Base-by-base conservation (phyloP, 2,329 filamentous ascomycete species). In the Penicillium sp. region DNA sequence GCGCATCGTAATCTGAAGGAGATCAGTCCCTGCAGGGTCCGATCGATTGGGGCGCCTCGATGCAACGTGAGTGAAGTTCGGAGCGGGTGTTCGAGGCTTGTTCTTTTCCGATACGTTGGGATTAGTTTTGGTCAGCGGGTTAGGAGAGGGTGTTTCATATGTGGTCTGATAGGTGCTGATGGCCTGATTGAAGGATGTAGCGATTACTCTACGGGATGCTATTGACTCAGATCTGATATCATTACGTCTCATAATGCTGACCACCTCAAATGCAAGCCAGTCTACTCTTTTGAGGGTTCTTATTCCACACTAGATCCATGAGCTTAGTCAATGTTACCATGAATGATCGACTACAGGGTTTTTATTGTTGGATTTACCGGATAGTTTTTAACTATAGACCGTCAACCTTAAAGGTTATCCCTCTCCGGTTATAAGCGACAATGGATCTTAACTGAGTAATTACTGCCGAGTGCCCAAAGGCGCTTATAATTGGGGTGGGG, bases 1-100 rank as follows among this genome's bases (percentile, higher is more conserved):
- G 2, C 9, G 26, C 17, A 45, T 28, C 15, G 37, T 10, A 22
- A 15, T 44, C n/a, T 55, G 26, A 22, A 45, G 17, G 1, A 38
- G 38, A 33, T 44, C n/a, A 44, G 26, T 44, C 37, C 53, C 53
- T 45, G 53, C 37, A 55, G 53, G 12, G 37, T 28, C 37, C 38
- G 37, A n/a, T 55, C 38, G 35, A 30, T 44, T 55, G 37, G 26
- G 38, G 22, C 5, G n/a, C 5, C 47, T 51, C 4, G 47, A 19
- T 22, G 47, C 7, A 54, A 15, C 13, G 1, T 37, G 35, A 26
- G 22, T 30, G 30, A 53, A 35, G 3, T 15, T 54, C 35, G 30
- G 24, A 15, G 35, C 37, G 10, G 15, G 24, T 3, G n/a, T 22
- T 44, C 19, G 5, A 8, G 10, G 5, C n/a, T n/a, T 13, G 15